phyloP scores from a whole-genome alignment of 768 basidiomycete species.

The Dioszegia crocea region DNA sequence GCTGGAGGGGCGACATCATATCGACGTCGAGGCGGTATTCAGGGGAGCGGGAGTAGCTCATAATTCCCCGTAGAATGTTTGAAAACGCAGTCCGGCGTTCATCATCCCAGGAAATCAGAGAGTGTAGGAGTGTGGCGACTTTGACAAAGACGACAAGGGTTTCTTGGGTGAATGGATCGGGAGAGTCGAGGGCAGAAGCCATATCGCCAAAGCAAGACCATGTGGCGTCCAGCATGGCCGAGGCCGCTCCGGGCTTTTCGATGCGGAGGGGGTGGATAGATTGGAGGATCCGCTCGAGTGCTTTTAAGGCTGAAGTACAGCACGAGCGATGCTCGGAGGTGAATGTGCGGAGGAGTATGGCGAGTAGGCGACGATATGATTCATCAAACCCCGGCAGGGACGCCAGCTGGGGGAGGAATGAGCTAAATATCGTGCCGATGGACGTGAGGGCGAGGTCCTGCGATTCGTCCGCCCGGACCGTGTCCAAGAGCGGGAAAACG shows the following conservation, averaged over 20 bases:
- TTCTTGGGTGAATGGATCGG: conserved; percentile 69
- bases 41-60: conserved; percentile 71
- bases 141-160: conserved; percentile 76
- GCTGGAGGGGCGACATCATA: conserved; percentile 58
- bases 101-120: conserved; percentile 60
- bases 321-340: conserved; percentile 64
- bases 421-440: conserved; percentile 73
- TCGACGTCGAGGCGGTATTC: conserved; percentile 90
- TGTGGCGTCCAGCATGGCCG: conserved; percentile 54
- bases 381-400: conserved; percentile 64
- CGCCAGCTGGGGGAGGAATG: conserved; percentile 75
- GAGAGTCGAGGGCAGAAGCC: conserved; percentile 51
- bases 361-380: conserved; percentile 72
- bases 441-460: conserved; percentile 80
- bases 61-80: conserved; percentile 68
- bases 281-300: conserved; percentile 69
- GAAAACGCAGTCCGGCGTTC: conserved; percentile 65
- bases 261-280: conserved; percentile 49
- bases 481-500: conserved; percentile 69
- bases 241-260: conserved; percentile 44
- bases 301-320: conserved; percentile 78
- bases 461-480: conserved; percentile 69
- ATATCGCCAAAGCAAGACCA: conserved; percentile 70
- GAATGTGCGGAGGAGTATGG: conserved; percentile 67
- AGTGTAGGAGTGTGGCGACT: conserved; percentile 59